These are phyloP conservation scores for Emiliania huxleyi DNA, from an alignment of 78 protist species.

Conservation along the genomic window DNA sequence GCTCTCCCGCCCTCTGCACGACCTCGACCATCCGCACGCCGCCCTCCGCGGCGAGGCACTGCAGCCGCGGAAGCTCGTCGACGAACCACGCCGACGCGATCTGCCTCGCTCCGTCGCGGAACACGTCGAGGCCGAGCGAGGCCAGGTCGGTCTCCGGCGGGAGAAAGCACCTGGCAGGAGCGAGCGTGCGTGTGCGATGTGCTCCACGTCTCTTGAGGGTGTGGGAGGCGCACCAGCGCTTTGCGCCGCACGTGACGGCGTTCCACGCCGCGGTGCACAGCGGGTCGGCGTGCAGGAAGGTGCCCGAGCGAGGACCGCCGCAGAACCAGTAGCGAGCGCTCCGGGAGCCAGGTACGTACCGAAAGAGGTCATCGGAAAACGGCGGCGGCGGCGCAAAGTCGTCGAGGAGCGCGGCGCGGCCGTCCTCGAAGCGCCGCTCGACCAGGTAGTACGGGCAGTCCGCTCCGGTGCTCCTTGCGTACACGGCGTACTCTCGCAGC, in stretches of 20 bases:
- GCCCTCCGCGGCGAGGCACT: constrained; percentile 16
- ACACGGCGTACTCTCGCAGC: too few relatives aligned
- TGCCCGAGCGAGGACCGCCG: constrained; percentile 73
- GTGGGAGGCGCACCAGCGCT: constrained; percentile 64
- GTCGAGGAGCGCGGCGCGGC: constrained; percentile 32
- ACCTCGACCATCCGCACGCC: not conserved
- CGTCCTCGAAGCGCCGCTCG: constrained; percentile 65
- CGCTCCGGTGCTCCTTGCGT: constrained; percentile 28
- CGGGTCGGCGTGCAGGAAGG: constrained; percentile 74
- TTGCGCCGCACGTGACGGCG: constrained; percentile 53
- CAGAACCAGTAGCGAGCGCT: constrained; percentile 54
- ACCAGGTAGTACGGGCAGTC: constrained; percentile 75
- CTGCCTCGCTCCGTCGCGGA: constrained; percentile 42
- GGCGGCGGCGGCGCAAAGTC: constrained; percentile 41
- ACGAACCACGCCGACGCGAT: constrained; percentile 64
- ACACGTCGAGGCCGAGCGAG: constrained; percentile 44
- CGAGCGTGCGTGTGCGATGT: too few relatives aligned
- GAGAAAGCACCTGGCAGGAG: too few relatives aligned
- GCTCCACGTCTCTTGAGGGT: too few relatives aligned
- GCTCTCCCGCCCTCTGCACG: constrained; percentile 55
- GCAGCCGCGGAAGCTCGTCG: constrained; percentile 46
- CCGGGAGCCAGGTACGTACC: not conserved
- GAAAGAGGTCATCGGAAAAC: constrained; percentile 63
- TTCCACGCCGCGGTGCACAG: constrained; percentile 76
- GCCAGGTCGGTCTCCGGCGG: constrained; percentile 70